Evolutionary conservation across 306 rosid genomes (phyloP).

Genomic region (Neltuma alba): DNA sequence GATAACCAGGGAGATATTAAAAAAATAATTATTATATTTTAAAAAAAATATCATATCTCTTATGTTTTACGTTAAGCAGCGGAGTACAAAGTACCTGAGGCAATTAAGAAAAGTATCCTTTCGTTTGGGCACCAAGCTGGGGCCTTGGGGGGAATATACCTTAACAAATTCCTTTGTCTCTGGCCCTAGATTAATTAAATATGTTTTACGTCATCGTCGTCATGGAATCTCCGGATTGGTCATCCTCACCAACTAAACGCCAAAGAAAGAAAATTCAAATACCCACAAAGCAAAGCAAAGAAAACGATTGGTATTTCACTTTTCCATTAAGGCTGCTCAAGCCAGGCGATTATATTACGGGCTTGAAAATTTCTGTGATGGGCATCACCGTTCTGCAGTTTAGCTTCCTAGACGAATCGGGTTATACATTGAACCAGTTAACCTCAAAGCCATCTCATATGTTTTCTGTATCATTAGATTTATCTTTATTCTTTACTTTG

Average conservation of each 20-base stretch:
- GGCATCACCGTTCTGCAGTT: neutral
- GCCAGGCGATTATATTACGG: neutral
- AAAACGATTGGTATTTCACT: neutral
- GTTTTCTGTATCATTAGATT: too few relatives aligned
- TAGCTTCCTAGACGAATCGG: neutral
- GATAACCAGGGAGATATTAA: too few relatives aligned
- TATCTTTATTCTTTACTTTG: too few relatives aligned
- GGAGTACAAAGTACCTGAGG: too few relatives aligned
- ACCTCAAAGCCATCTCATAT: too few relatives aligned
- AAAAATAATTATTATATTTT: too few relatives aligned
- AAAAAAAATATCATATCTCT: too few relatives aligned
- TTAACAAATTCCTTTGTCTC: neutral
- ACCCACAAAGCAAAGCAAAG: neutral
- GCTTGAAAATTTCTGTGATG: neutral
- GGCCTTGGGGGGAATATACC: too few relatives aligned
- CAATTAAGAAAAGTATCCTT: neutral
- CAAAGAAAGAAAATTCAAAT: neutral
- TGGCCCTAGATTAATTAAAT: neutral
- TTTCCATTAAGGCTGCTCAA: constrained; percentile 15
- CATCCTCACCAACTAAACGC: neutral
- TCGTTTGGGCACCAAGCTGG: too few relatives aligned
- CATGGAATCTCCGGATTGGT: neutral
- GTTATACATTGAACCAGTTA: neutral
- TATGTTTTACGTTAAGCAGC: too few relatives aligned
- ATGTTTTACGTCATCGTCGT: too few relatives aligned